Evolutionary conservation across 129 eudicot species (phyloP), one percentile per base, ranked within the genome.

Genomic region (Tanacetum coccineum): DNA sequence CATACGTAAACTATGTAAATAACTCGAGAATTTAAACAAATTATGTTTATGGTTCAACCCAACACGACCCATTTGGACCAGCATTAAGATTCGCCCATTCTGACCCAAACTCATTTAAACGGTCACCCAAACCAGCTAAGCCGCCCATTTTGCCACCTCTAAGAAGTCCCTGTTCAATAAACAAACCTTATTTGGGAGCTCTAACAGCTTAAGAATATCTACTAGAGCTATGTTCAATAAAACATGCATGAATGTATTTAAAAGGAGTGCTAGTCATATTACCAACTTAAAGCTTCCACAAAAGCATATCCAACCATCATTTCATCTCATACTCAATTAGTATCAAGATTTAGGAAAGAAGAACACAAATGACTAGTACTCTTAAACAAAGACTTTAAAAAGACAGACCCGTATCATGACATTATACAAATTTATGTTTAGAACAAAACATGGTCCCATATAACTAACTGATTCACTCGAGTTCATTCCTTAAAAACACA

Each of bases 351-450:
- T 26, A 59, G 51, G 68, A 67, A 61, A 68, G 70, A 68, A 61
- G 59, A 68, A 76, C 62, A 61, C 53, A 9, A 32, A 36, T 36
- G 42, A 36, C 42, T 36, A 9, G 42, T 36, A 36, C 10, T 36
- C 72, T 32, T 75, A 39, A 75, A 68, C 79, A 67, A 59, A 75
- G 5, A 75, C 53, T 17, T 68, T 15, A 55, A 59, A 52, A 40
- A 50, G 21, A 50, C 59, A 44, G 17, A 68, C 47, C 59, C 51
- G 14, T 14, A 76, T 62, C 51, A 19, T 14, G 57, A 22, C 10
- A 30, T 82, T 72, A 79, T 28, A 77, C 68, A 22, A 87, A 76
- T 78, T 84, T 86, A n/a, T n/a, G n/a, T n/a, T n/a, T n/a, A n/a
- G n/a, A n/a, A n/a, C n/a, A n/a, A n/a, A n/a, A n/a, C n/a, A n/a